Base-by-base conservation (phyloP, 1,284 basidiomycete genomes). In the Trichosporon inkin region DNA sequence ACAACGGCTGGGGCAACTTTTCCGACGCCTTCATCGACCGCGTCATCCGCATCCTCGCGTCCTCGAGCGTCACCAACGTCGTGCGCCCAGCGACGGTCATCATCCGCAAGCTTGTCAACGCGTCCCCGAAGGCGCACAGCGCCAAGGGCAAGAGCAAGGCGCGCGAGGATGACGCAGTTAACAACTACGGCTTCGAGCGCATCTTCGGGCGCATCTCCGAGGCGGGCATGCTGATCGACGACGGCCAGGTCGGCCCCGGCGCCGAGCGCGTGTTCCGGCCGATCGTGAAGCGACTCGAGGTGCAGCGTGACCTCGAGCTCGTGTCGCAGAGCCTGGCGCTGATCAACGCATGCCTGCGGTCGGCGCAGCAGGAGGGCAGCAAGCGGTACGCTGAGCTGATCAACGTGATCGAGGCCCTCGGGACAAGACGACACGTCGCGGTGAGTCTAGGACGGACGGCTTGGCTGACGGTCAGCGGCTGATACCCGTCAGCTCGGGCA, bases 61-160 rank as follows among this genome's bases (percentile, higher is more conserved):
- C 88, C 0, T 80, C 87, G 16, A 82, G 84, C 55, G 86, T 88
- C 41, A 84, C 87, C n/a, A 99, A 99, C 67, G 89, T 98, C 65
- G 90, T 91, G 68, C 86, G 94, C n/a, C 94, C 94, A 11, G 92
- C 94, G 1, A 96, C 92, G n/a, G 71, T 73, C 4, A 73, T 77
- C 36, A 56, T 72, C 28, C 68, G 74, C n/a, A 75, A 74, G 59
- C 67, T 77, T 16, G 67, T 75, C 54, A 66, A 73, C 34, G 71
- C 75, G 3, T 66, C 67, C 6, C 70, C 70, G 8, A 65, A 66
- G 22, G 17, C 32, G n/a, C 17, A 56, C 34, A 41, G 38, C 19
- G 44, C 44, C 44, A 68, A 68, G 60, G 68, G 64, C n/a, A 63
- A 60, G 36, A 49, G 60, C 41, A 60, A 61, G 37, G 62, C 63